A percentile compares a stretch with the other conserved stretches of the same genome.
Conservation (phyloP, 768 basidiomycete species). For the Pleurotus giganteus region DNA sequence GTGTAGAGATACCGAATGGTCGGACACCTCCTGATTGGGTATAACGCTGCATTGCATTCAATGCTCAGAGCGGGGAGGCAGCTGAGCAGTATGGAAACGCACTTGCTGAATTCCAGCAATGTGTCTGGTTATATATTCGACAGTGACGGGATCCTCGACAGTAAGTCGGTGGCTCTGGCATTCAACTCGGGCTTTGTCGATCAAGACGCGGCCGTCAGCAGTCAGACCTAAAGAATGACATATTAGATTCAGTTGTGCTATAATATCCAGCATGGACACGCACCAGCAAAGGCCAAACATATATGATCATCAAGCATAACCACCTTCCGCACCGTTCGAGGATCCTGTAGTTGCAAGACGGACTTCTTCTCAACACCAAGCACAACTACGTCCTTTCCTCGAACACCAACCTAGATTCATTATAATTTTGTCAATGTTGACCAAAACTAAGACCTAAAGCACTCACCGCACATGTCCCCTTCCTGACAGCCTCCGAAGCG, state of each 20-base stretch:
- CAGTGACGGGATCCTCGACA: conserved; percentile 96
- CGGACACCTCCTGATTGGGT: conserved; percentile 99
- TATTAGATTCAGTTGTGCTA: neutral
- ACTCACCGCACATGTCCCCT: conserved; percentile 93
- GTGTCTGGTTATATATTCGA: conserved; percentile 98
- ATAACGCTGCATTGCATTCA: conserved; percentile 60
- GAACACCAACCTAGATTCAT: conserved; percentile 79
- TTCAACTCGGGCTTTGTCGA: conserved; percentile 97
- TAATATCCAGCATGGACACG: neutral
- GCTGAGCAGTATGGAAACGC: conserved; percentile 15
- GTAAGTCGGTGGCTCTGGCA: conserved; percentile 97
- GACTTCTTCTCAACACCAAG: conserved; percentile 99
- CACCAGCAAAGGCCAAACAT: conserved; percentile 96
- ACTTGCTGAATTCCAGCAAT: conserved; percentile 99
- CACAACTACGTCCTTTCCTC: conserved; percentile 92
- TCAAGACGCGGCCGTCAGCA: conserved; percentile 95
- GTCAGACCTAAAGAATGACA: conserved; percentile 68
- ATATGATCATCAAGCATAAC: conserved; percentile 98
- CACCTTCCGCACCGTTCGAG: conserved; percentile 95
- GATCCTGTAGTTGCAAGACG: conserved; percentile 95
- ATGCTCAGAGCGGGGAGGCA: conserved; percentile 1
- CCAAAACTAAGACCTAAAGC: conserved; percentile 10
- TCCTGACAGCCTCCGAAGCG: conserved; percentile 94
- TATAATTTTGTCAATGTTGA: neutral
- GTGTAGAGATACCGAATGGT: conserved; percentile 96